Evolutionary conservation across 345 rosid genomes (phyloP).

Genomic region (Salix viminalis): DNA sequence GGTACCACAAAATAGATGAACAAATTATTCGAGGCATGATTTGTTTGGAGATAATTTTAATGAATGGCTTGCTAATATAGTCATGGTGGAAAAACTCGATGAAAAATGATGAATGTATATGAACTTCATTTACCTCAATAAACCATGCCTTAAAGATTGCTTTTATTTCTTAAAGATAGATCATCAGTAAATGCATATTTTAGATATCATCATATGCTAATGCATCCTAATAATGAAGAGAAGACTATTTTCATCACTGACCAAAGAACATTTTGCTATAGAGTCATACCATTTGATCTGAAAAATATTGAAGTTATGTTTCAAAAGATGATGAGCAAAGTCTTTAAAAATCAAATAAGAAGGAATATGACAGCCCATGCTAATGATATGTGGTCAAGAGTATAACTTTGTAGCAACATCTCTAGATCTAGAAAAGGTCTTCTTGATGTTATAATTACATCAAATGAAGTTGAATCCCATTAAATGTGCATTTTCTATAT

Average conservation of each 20-base stretch:
- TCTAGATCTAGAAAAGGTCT: neutral
- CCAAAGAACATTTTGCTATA: neutral
- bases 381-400: neutral
- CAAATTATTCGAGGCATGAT: too few relatives aligned
- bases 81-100: neutral
- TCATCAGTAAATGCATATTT: neutral
- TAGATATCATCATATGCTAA: neutral
- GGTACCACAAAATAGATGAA: too few relatives aligned
- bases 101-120: neutral
- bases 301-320: neutral
- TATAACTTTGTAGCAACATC: neutral
- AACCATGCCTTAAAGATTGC: too few relatives aligned
- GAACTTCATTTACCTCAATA: neutral
- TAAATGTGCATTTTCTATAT: too few relatives aligned
- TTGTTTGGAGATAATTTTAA: neutral
- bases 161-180: neutral
- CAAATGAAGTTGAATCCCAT: too few relatives aligned
- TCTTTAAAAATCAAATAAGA: neutral
- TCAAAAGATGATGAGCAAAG: neutral
- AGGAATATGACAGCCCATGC: neutral
- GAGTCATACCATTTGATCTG: neutral
- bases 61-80: neutral
- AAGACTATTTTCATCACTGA: neutral
- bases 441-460: neutral
- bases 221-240: neutral